phyloP scores from a whole-genome alignment of 2,329 filamentous ascomycete species.

The Rosellinia necatrix region DNA sequence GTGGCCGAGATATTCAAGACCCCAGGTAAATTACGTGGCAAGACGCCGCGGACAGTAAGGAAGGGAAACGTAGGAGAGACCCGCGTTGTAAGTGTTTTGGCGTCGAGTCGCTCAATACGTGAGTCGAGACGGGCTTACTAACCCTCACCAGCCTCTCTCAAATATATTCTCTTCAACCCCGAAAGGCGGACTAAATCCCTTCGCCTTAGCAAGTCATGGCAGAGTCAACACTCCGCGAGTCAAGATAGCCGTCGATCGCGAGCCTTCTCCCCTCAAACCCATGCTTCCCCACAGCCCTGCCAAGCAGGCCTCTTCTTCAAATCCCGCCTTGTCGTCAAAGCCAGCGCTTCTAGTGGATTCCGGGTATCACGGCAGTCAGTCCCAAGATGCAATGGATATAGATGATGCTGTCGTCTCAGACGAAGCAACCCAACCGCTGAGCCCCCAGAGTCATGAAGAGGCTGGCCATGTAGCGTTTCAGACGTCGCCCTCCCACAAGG shows the following conservation, averaged over 20 bases:
- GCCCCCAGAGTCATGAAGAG: constrained; percentile 26
- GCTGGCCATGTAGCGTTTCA: constrained; percentile 31
- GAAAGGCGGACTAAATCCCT: constrained; percentile 58
- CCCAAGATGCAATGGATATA: constrained; percentile 56
- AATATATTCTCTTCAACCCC: constrained; percentile 62
- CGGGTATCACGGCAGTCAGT: constrained; percentile 73
- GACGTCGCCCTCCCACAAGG: constrained; percentile 26
- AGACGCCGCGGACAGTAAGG: constrained; percentile 74
- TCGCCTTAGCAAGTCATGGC: constrained; percentile 52
- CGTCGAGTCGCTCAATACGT: neutral
- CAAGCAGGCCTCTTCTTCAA: constrained; percentile 42
- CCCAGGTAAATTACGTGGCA: constrained; percentile 79
- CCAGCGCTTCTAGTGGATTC: constrained; percentile 61
- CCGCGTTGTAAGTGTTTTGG: constrained; percentile 61
- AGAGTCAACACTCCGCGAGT: constrained; percentile 62
- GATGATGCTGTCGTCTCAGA: constrained; percentile 29
- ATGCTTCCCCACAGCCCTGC: constrained; percentile 42
- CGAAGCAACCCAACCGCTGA: constrained; percentile 35
- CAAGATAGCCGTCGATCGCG: constrained; percentile 61
- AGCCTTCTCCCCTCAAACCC: constrained; percentile 39
- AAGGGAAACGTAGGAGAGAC: constrained; percentile 63
- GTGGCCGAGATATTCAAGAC: constrained; percentile 96
- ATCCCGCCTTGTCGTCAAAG: constrained; percentile 33
- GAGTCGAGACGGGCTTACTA: constrained; percentile 16
- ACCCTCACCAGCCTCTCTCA: constrained; percentile 57